These are phyloP conservation scores for Coffea humblotiana DNA, from an alignment of 305 asterid genomes.

Conservation along the genomic window DNA sequence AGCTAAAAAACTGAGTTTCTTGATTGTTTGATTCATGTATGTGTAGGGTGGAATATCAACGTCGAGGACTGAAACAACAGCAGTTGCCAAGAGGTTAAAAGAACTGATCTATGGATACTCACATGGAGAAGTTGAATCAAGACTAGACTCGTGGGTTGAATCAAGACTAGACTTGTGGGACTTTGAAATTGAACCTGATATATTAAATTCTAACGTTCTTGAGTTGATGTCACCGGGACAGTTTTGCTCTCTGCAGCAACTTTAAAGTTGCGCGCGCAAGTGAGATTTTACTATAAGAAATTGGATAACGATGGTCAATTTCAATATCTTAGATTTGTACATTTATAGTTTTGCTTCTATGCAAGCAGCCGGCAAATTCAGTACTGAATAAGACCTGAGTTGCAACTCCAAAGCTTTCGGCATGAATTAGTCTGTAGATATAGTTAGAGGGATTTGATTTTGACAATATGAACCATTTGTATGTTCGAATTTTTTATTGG, in stretches of 20 bases:
- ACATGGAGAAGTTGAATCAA: conserved; percentile 30
- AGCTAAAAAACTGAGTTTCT: background rate
- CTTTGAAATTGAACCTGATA: conserved; percentile 33
- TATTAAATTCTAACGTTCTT: conserved; percentile 26
- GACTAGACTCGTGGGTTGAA: conserved; percentile 36
- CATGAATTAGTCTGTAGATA: background rate
- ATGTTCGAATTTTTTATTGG: background rate
- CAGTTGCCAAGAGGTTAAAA: conserved; percentile 30
- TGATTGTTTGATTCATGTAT: background rate
- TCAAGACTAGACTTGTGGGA: conserved; percentile 37
- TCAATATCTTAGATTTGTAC: background rate
- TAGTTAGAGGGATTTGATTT: background rate
- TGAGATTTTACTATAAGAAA: background rate
- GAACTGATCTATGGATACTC: conserved; percentile 31
- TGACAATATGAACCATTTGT: background rate
- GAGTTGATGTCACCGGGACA: conserved; percentile 15
- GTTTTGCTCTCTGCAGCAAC: background rate
- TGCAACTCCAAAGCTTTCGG: background rate
- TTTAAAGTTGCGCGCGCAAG: background rate
- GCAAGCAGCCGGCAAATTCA: background rate
- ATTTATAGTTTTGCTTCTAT: background rate
- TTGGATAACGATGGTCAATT: background rate
- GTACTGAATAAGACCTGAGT: background rate
- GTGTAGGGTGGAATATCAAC: conserved; percentile 29
- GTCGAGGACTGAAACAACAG: conserved; percentile 16